A percentile compares a stretch with the other conserved stretches of the same genome.
Conservation (phyloP, 345 rosid species). For the Kernera saxatilis region DNA sequence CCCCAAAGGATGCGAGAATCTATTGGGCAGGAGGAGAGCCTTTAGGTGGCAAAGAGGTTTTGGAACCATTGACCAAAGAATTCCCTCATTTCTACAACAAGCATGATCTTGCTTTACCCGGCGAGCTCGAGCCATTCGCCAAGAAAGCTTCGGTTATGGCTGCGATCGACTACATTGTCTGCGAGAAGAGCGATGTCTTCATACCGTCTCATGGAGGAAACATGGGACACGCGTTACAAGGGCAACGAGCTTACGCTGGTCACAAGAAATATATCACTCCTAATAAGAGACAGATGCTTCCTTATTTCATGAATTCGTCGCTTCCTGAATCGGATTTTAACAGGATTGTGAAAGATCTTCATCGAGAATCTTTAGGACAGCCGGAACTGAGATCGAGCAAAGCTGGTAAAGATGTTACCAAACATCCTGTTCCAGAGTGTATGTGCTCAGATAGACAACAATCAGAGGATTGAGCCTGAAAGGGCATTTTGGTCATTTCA, state of each 20-base stretch:
- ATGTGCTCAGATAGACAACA: conserved; percentile 50
- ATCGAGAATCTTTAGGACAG: conserved; percentile 79
- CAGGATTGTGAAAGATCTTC: conserved; percentile 65
- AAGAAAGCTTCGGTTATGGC: conserved; percentile 87
- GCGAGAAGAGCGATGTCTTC: conserved; percentile 79
- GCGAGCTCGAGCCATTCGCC: conserved; percentile 75
- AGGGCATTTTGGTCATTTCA: background rate
- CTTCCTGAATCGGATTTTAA: conserved; percentile 69
- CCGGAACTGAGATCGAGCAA: conserved; percentile 66
- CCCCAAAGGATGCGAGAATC: conserved; percentile 62
- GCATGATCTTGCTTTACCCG: conserved; percentile 78
- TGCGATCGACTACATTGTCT: conserved; percentile 81
- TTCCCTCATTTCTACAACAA: conserved; percentile 79
- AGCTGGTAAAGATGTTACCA: conserved; percentile 85
- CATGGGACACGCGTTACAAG: conserved; percentile 97
- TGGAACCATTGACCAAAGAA: conserved; percentile 57
- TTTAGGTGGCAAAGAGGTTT: conserved; percentile 76
- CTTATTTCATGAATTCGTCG: conserved; percentile 71
- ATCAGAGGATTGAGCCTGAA: background rate
- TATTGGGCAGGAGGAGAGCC: conserved; percentile 99
- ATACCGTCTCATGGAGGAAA: conserved; percentile 99
- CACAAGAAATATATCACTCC: conserved; percentile 95
- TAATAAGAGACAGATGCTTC: conserved; percentile 94
- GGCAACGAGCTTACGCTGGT: conserved; percentile 83
- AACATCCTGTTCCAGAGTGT: conserved; percentile 87